Percentiles rank a stretch among this genome's conserved stretches.
Evolutionary conservation across 179 eudicot species (phyloP).

Genomic region (Silene coronaria): DNA sequence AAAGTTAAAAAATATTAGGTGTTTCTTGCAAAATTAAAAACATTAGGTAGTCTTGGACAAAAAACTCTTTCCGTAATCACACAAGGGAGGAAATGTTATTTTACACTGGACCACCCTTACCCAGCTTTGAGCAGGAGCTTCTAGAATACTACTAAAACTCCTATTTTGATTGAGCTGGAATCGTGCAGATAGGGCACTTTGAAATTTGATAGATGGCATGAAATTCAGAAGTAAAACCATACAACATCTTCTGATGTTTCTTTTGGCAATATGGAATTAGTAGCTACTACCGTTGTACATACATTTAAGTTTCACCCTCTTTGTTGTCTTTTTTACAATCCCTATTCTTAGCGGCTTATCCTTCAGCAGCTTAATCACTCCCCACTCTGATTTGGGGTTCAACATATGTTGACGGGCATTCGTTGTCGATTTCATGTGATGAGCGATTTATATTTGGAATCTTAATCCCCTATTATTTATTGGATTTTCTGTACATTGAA

Average conservation of each 20-base stretch:
- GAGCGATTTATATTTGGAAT: neutral
- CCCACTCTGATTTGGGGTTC: neutral
- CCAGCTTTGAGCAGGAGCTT: neutral
- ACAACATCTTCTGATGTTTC: neutral
- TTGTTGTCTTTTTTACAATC: neutral
- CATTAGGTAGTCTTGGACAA: no score
- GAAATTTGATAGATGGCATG: neutral
- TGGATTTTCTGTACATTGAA: neutral
- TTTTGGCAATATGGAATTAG: neutral
- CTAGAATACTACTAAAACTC: neutral
- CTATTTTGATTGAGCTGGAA: neutral
- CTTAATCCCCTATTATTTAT: neutral
- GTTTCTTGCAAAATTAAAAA: no score
- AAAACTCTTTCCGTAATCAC: neutral
- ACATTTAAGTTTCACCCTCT: neutral
- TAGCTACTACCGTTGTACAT: neutral
- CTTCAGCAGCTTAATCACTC: neutral
- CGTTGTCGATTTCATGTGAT: neutral
- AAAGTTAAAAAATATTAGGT: no score
- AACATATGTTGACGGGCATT: neutral
- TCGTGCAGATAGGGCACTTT: neutral
- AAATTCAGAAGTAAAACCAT: neutral
- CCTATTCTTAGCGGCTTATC: neutral
- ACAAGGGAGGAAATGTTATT: neutral
- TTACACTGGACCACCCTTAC: neutral